Conservation (phyloP, 257 asterid genomes). For the Avicennia marina region DNA sequence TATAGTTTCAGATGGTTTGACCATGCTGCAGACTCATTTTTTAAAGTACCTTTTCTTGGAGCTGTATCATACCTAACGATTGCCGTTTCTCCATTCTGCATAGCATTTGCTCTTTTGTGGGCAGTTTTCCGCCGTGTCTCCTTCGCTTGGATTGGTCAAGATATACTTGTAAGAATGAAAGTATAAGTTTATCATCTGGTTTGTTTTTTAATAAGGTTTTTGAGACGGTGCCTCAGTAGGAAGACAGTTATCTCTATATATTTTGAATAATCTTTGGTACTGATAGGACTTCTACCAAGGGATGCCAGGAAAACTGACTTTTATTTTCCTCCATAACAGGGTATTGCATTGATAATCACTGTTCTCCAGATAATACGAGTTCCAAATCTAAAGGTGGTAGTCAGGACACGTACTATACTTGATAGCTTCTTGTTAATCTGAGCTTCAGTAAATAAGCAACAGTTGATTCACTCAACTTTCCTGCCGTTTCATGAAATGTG, state of each 20-base stretch:
- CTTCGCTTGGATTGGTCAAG: constrained; percentile 99
- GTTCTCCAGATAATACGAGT: constrained; percentile 87
- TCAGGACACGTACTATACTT: constrained; percentile 11
- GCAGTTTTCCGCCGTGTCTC: constrained; percentile 71
- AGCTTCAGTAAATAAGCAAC: too few relatives aligned
- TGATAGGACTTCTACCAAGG: too few relatives aligned
- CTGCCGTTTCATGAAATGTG: too few relatives aligned
- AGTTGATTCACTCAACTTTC: too few relatives aligned
- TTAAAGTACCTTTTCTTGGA: constrained; percentile 81
- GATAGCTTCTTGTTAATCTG: too few relatives aligned
- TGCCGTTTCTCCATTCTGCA: constrained; percentile 88
- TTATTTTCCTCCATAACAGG: constrained; percentile 42
- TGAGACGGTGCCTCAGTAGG: too few relatives aligned
- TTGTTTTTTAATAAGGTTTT: too few relatives aligned
- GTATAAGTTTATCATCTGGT: too few relatives aligned
- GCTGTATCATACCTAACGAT: constrained; percentile 80
- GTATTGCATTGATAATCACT: constrained; percentile 87
- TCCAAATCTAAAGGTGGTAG: constrained; percentile 88
- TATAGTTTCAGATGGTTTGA: constrained; percentile 94
- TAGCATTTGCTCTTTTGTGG: constrained; percentile 85
- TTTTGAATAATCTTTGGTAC: too few relatives aligned
- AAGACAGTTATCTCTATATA: too few relatives aligned
- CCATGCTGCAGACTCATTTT: constrained; percentile 55
- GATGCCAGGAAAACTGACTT: too few relatives aligned
- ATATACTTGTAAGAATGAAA: constrained; percentile 91